Percentiles rank a stretch among this genome's conserved stretches.
Evolutionary conservation across 345 rosid genomes (phyloP).

Genomic region (Cardamine resedifolia): DNA sequence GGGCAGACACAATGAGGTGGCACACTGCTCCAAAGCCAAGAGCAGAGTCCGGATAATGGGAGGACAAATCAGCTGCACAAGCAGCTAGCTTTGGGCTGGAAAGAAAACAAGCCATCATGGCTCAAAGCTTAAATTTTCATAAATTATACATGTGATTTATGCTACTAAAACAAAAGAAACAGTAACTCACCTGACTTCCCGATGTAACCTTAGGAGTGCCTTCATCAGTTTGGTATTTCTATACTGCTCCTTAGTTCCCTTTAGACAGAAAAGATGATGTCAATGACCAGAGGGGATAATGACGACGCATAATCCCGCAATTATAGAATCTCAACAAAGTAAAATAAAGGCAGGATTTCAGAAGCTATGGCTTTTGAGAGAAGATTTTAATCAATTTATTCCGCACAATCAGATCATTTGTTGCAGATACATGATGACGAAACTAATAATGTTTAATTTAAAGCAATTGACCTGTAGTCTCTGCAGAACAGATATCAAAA

Average conservation of each 20-base stretch:
- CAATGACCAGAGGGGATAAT: slow-evolving; percentile 15
- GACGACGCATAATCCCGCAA: background rate
- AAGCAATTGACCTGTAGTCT: slow-evolving; percentile 69
- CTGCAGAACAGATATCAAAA: slow-evolving; percentile 72
- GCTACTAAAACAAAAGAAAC: slow-evolving; percentile 20
- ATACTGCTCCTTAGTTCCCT: slow-evolving; percentile 91
- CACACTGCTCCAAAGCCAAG: slow-evolving; percentile 95
- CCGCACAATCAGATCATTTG: background rate
- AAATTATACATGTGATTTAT: slow-evolving; percentile 9
- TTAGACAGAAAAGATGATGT: slow-evolving; percentile 30
- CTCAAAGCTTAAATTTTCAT: slow-evolving; percentile 24
- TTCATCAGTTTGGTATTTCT: slow-evolving; percentile 90
- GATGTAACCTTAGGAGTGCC: slow-evolving; percentile 79
- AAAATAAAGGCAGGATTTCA: background rate
- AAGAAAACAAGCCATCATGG: slow-evolving; percentile 30
- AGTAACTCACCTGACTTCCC: slow-evolving; percentile 78
- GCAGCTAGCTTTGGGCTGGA: slow-evolving; percentile 97
- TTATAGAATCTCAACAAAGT: slow-evolving; percentile 3
- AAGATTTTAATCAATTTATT: background rate
- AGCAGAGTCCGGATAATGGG: slow-evolving; percentile 83
- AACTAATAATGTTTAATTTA: slow-evolving; percentile 5
- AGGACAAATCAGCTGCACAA: slow-evolving; percentile 89
- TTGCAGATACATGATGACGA: slow-evolving; percentile 13
- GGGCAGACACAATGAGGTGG: slow-evolving; percentile 90
- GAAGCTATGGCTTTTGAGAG: slow-evolving; percentile 26